A percentile compares a stretch with the other conserved stretches of the same genome.
These are phyloP conservation scores for Cryphonectria nitschkei DNA, from an alignment of 2,329 filamentous ascomycete genomes.

Conservation along the genomic window DNA sequence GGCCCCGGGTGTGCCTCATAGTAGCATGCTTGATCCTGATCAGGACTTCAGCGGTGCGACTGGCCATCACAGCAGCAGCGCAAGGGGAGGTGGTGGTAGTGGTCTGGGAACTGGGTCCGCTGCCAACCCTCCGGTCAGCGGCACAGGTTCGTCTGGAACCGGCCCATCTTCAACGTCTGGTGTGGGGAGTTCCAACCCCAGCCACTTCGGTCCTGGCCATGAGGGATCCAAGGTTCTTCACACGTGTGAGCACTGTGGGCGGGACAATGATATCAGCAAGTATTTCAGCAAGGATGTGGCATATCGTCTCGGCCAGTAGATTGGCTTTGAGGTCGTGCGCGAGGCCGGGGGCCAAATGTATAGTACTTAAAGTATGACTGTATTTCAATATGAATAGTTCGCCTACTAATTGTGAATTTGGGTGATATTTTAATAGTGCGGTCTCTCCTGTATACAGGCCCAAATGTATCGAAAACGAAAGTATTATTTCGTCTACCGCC, in stretches of 20 bases:
- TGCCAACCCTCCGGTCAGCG: background rate
- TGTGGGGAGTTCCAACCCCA: constrained; percentile 4
- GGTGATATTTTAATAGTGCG: too few species aligned
- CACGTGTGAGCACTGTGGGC: constrained; percentile 31
- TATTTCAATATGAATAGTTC: background rate
- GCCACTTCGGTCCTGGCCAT: constrained; percentile 32
- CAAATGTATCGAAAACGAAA: too few species aligned
- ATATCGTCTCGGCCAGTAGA: constrained; percentile 31
- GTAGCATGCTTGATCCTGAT: constrained; percentile 28
- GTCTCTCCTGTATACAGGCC: too few species aligned
- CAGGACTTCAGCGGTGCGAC: background rate
- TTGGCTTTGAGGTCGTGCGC: too few species aligned
- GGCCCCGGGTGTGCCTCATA: constrained; percentile 20
- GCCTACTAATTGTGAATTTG: background rate
- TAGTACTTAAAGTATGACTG: background rate
- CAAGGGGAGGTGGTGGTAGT: too few species aligned
- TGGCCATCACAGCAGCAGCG: background rate
- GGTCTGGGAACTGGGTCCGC: background rate
- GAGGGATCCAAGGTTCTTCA: constrained; percentile 32
- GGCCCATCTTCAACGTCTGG: background rate
- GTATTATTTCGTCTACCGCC: too few species aligned
- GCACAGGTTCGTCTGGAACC: background rate
- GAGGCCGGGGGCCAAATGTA: background rate
- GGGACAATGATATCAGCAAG: constrained; percentile 32
- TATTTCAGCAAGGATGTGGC: constrained; percentile 34